These are phyloP conservation scores for Erythrobasidium hasegawianum DNA, from an alignment of 1,284 basidiomycete genomes.

Conservation along the genomic window DNA sequence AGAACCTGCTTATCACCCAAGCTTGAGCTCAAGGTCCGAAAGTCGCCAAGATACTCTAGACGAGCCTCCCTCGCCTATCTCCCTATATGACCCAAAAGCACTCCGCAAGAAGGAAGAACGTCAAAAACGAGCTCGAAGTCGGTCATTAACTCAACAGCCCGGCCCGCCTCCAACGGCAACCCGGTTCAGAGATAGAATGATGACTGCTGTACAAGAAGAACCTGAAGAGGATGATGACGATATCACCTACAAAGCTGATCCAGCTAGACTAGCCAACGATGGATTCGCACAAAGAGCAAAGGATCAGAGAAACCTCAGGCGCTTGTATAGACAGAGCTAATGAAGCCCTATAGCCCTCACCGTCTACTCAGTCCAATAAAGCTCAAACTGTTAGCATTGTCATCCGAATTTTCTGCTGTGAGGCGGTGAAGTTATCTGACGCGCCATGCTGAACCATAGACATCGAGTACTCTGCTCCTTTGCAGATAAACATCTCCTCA, in stretches of 20 bases:
- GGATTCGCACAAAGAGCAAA: conserved; percentile 28
- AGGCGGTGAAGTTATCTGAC: too few species aligned
- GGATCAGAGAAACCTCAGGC: conserved; percentile 1
- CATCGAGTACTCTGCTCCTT: too few species aligned
- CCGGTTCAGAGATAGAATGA: background rate
- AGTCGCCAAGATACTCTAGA: background rate
- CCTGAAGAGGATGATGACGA: conserved; percentile 26
- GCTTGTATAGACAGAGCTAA: background rate
- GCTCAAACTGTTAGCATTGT: too few species aligned
- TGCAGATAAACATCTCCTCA: too few species aligned
- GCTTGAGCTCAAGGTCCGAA: too few species aligned
- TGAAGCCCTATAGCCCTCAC: too few species aligned
- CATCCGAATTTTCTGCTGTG: too few species aligned
- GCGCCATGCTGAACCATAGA: too few species aligned
- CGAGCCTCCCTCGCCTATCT: conserved; percentile 19
- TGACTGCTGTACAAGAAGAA: background rate
- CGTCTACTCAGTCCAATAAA: too few species aligned
- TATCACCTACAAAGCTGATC: background rate
- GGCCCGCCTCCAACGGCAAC: background rate
- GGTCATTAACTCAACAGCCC: conserved; percentile 5
- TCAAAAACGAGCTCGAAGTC: conserved; percentile 15
- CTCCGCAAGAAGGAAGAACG: conserved; percentile 9
- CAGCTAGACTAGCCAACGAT: conserved; percentile 13
- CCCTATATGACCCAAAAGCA: conserved; percentile 27
- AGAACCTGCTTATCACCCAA: background rate